These are phyloP conservation scores for Aspergillus phoenicis DNA, from an alignment of 2,329 filamentous ascomycete species.

Conservation along the genomic window DNA sequence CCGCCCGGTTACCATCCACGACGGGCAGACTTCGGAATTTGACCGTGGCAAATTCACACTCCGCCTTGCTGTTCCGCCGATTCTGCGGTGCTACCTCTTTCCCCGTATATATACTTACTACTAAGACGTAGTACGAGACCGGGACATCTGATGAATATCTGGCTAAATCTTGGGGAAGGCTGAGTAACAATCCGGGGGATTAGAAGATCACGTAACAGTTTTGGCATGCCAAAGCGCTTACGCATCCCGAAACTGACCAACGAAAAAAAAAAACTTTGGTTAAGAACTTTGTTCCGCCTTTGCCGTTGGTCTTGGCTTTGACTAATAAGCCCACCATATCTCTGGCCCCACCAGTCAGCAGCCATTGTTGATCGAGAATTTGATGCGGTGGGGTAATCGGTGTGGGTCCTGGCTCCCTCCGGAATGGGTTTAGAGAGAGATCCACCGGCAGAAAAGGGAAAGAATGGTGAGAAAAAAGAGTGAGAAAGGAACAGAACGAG, in stretches of 20 bases:
- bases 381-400: background rate
- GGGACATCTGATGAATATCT: background rate
- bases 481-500: constrained; percentile 11
- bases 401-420: background rate
- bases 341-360: background rate
- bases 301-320: background rate
- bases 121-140: background rate
- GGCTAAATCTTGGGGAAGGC: no score
- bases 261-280: background rate
- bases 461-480: constrained; percentile 12
- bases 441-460: constrained; percentile 7
- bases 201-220: background rate
- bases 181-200: background rate
- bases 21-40: background rate
- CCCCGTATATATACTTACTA: background rate
- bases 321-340: background rate
- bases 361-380: background rate
- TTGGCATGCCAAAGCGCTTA: background rate
- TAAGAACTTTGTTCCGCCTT: background rate
- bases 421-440: background rate
- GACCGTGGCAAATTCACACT: background rate
- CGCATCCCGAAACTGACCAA: background rate
- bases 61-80: background rate
- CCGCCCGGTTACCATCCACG: background rate
- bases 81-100: background rate